Percentiles rank a stretch among this genome's conserved stretches.
phyloP scores from a whole-genome alignment of 2,329 filamentous ascomycete genomes.

The Aspergillus fischeri region DNA sequence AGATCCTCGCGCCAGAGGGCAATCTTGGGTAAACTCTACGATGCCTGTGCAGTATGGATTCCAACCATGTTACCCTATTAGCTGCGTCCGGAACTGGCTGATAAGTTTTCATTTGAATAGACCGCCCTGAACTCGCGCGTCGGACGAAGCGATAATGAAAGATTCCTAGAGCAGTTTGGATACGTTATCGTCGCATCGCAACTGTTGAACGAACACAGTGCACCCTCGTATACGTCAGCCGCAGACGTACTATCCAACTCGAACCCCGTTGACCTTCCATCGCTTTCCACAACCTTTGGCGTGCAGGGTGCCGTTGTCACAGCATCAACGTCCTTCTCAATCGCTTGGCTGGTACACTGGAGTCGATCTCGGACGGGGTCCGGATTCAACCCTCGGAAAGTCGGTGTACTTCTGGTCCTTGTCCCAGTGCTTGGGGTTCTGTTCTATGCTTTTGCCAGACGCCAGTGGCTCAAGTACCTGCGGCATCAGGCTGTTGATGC shows the following conservation, averaged over 20 bases:
- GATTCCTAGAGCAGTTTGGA: constrained; percentile 87
- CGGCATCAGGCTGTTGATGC: constrained; percentile 69
- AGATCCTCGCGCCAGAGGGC: constrained; percentile 26
- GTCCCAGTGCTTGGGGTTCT: constrained; percentile 52
- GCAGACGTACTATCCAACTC: constrained; percentile 30
- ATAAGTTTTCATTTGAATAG: constrained; percentile 12
- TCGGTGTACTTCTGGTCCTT: constrained; percentile 38
- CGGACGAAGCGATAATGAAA: constrained; percentile 72
- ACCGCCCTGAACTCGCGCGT: constrained; percentile 45
- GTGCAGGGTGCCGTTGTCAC: constrained; percentile 64
- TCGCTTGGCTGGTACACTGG: constrained; percentile 70
- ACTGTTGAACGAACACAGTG: constrained; percentile 63
- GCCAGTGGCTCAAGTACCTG: constrained; percentile 77
- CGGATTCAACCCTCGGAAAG: constrained; percentile 40
- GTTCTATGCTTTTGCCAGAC: constrained; percentile 68
- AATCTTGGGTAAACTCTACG: constrained; percentile 39
- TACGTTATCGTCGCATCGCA: constrained; percentile 92
- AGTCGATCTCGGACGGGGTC: constrained; percentile 52
- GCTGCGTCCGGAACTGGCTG: neutral
- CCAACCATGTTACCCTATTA: neutral
- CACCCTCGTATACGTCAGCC: constrained; percentile 38
- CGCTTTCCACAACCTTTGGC: constrained; percentile 48
- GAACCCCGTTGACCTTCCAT: constrained; percentile 26
- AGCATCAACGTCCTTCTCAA: constrained; percentile 56
- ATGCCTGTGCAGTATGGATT: constrained; percentile 45